Conservation (phyloP, 164 flowering plant genomes). For the Protea cynaroides region DNA sequence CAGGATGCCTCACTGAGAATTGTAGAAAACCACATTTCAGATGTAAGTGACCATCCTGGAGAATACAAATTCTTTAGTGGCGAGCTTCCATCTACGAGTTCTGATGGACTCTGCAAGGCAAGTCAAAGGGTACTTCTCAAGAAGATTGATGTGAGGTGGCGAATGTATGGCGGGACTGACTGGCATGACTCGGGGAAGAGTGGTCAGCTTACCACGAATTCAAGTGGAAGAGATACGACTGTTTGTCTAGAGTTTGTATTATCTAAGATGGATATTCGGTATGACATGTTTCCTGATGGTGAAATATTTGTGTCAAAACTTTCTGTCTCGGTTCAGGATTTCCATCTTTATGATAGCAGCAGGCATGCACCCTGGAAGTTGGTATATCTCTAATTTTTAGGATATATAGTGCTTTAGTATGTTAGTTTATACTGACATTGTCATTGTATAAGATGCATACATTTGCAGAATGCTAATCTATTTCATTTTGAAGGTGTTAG, state of each 20-base stretch:
- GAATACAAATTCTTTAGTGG: slow-evolving; percentile 16
- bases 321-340: slow-evolving; percentile 61
- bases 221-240: slow-evolving; percentile 48
- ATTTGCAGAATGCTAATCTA: slow-evolving; percentile 13
- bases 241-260: slow-evolving; percentile 64
- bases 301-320: slow-evolving; percentile 56
- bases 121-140: slow-evolving; percentile 54
- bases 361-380: slow-evolving; percentile 82
- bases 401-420: neutral
- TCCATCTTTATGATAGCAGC: slow-evolving; percentile 70
- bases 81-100: slow-evolving; percentile 18
- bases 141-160: slow-evolving; percentile 66
- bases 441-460: neutral
- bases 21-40: slow-evolving; percentile 68
- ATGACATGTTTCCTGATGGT: slow-evolving; percentile 63
- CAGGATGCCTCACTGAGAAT: slow-evolving; percentile 43
- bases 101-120: slow-evolving; percentile 29
- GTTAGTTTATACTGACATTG: neutral
- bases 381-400: slow-evolving; percentile 35
- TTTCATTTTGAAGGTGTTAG: slow-evolving; percentile 54
- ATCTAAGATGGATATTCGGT: slow-evolving; percentile 50
- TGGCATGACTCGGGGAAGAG: slow-evolving; percentile 17
- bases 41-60: slow-evolving; percentile 16
- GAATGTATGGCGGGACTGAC: slow-evolving; percentile 1
- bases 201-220: slow-evolving; percentile 12